These are phyloP conservation scores for Fusarium albidum DNA, from an alignment of 2,329 filamentous ascomycete species.

Conservation along the genomic window DNA sequence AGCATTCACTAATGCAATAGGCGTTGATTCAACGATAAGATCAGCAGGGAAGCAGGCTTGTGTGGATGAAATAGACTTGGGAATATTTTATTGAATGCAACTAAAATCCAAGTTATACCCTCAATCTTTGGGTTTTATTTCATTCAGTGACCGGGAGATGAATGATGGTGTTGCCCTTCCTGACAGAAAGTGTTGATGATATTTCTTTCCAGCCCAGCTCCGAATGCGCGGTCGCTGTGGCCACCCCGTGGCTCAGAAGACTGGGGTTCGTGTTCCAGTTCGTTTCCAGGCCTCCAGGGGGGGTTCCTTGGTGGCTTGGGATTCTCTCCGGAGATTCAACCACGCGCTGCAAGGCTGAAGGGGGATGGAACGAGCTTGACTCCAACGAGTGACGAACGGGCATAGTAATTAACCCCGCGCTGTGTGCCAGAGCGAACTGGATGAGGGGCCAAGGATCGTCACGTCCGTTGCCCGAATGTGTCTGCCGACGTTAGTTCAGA, in stretches of 20 bases:
- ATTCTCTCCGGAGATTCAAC: not conserved
- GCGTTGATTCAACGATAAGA: no score
- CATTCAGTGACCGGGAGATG: no score
- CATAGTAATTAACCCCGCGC: slow-evolving; percentile 16
- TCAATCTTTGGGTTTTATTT: no score
- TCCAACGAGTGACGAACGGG: not conserved
- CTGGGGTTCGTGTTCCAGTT: slow-evolving; percentile 20
- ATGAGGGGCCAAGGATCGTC: slow-evolving; percentile 13
- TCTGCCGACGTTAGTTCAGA: slow-evolving; percentile 14
- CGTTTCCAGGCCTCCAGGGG: slow-evolving; percentile 4
- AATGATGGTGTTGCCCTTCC: not conserved
- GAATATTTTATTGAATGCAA: no score
- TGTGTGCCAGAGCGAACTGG: slow-evolving; percentile 6
- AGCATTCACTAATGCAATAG: slow-evolving; percentile 4
- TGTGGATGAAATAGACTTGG: no score
- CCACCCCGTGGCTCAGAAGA: slow-evolving; percentile 12
- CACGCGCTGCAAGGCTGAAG: slow-evolving; percentile 33
- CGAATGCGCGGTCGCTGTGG: slow-evolving; percentile 15
- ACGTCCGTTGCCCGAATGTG: slow-evolving; percentile 13
- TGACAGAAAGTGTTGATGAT: not conserved
- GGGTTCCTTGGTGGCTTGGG: not conserved
- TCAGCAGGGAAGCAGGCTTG: no score
- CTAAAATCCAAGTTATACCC: no score
- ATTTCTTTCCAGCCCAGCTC: slow-evolving; percentile 22
- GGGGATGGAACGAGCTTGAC: slow-evolving; percentile 6